Evolutionary conservation across 2,329 filamentous ascomycete genomes (phyloP).

Genomic region (Alternaria postmessia): DNA sequence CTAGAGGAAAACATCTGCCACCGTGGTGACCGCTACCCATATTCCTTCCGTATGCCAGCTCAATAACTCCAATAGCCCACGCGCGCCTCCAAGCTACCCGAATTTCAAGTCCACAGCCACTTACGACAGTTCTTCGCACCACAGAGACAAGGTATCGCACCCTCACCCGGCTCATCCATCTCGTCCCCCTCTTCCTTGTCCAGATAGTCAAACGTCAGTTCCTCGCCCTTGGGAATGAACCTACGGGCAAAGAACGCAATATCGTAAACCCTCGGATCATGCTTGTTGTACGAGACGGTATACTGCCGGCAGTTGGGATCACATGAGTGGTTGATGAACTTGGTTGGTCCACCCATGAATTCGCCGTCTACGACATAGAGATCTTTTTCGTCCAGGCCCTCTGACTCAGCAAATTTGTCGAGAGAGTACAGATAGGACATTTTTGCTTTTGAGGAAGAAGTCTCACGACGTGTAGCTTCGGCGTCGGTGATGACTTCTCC

Average conservation of each 20-base stretch:
- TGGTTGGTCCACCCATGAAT: conserved; percentile 77
- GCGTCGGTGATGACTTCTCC: conserved; percentile 64
- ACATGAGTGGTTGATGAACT: conserved; percentile 86
- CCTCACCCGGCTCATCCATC: conserved; percentile 59
- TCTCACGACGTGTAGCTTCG: conserved; percentile 71
- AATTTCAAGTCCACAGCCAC: conserved; percentile 67
- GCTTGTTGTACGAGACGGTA: conserved; percentile 78
- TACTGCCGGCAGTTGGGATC: conserved; percentile 82
- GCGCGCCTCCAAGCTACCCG: neutral
- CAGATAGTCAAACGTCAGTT: conserved; percentile 83
- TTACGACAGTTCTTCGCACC: conserved; percentile 71
- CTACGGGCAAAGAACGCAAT: conserved; percentile 77
- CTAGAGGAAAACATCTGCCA: neutral
- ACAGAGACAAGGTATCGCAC: conserved; percentile 61
- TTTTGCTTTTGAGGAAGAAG: conserved; percentile 66
- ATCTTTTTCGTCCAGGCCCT: conserved; percentile 55
- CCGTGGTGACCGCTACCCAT: neutral
- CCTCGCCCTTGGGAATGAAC: conserved; percentile 70
- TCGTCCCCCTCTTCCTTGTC: conserved; percentile 67
- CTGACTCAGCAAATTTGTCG: conserved; percentile 77
- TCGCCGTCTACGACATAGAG: conserved; percentile 69
- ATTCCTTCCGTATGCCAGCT: neutral
- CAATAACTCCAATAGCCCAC: neutral
- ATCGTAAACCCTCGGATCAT: conserved; percentile 77
- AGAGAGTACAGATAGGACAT: conserved; percentile 81